phyloP scores from a whole-genome alignment of 352 stramenopile species.

The Globisporangium parvum region DNA sequence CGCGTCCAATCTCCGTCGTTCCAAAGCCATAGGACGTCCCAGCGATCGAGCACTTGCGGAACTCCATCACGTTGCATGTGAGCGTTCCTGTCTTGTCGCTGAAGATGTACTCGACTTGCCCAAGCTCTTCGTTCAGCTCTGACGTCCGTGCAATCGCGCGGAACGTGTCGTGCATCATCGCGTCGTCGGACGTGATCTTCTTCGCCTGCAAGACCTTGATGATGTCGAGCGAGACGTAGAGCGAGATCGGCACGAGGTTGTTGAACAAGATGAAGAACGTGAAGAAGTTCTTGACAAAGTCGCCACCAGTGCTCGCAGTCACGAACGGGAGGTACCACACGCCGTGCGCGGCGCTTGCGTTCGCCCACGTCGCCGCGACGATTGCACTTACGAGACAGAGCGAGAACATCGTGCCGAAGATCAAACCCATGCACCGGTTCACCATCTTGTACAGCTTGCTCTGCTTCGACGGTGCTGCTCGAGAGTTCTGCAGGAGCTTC shows the following conservation, averaged over 20 bases:
- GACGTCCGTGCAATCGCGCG: constrained; percentile 80
- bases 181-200: constrained; percentile 48
- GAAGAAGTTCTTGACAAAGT: constrained; percentile 87
- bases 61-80: constrained; percentile 99
- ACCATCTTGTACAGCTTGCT: constrained; percentile 69
- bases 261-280: constrained; percentile 94
- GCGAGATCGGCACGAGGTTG: constrained; percentile 96
- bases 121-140: constrained; percentile 90
- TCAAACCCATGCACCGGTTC: constrained; percentile 62
- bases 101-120: constrained; percentile 97
- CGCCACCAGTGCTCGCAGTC: too few species aligned
- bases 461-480: constrained; percentile 58
- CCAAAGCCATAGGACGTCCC: constrained; percentile 83
- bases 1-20: constrained; percentile 64
- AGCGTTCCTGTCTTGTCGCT: constrained; percentile 98
- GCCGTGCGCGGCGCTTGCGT: constrained; percentile 12
- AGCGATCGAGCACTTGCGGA: constrained; percentile 88
- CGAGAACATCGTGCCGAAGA: constrained; percentile 66
- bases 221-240: constrained; percentile 97
- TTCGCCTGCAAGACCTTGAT: constrained; percentile 85
- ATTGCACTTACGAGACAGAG: constrained; percentile 70
- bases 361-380: constrained; percentile 49
- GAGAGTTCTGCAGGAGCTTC: constrained; percentile 80
- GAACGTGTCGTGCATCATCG: constrained; percentile 85
- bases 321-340: constrained; percentile 76